Evolutionary conservation across 2,329 filamentous ascomycete genomes (phyloP), one percentile per base, ranked within the genome.

Genomic region (Talaromyces funiculosus): DNA sequence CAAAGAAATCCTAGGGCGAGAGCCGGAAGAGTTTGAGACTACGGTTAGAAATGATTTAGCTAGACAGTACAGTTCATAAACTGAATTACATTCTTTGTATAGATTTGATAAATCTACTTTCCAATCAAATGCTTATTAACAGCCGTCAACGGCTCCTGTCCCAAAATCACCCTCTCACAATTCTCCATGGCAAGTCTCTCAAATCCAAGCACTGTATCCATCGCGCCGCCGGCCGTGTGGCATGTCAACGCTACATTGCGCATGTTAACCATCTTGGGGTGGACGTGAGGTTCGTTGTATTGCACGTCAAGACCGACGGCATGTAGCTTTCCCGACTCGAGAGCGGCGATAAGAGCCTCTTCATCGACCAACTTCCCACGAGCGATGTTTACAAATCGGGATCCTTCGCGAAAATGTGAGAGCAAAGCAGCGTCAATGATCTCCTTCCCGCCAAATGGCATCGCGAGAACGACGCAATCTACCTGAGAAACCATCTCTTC

Each of bases 231-330:
- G 1, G 76, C 79, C 43, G 78, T 77, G 69, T 81, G 79, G 37
- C 74, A 75, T 38, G 78, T 71, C 22, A 80, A 64, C 61, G 77
- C 76, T 1, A 81, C 78, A 66, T 78, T 78, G 1, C 70, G 69
- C 67, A 76, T 75, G 35, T 61, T 45, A 6, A 74, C 72, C 60
- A 81, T 64, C 56, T 69, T 70, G 18, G 67, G 66, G 65, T 80
- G 76, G 8, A 85, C 78, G 55, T 77, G 66, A 0, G 82, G 83
- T 65, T 85, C 83, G 61, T 81, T 65, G 5, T 79, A 78, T 67
- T 83, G 80, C 8, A 84, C 82, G 65, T 84, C 82, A 5, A 84
- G 65, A 0, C 79, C 82, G 0, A 79, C 82, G 2, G 77, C 76
- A 0, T 69, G 69, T 1, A 84, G 42, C 5, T 75, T 75, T 0